Base-by-base conservation (phyloP, 192 early-diverging fungal genomes). In the Coemansia javaensis region DNA sequence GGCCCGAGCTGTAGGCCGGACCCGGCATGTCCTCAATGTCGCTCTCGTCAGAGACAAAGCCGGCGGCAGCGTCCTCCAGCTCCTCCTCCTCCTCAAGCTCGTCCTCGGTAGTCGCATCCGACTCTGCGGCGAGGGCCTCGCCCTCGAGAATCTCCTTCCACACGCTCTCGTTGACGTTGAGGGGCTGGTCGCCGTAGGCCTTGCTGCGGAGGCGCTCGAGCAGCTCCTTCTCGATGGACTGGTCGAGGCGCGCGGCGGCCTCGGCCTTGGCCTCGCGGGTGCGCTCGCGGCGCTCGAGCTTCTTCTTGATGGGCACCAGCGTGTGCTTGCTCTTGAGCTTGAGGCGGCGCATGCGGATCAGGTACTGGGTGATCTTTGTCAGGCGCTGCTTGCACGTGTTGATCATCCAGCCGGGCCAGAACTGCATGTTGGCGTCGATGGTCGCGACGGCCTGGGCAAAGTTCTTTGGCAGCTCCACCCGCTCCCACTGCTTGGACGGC, bases 361-460 rank as follows among this genome's bases (percentile, higher is more conserved):
- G 74, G 47, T 93, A 94, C 64, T 98, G 94, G 23, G 90, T 95
- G 40, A 96, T 90, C 78, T 93, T 94, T 27, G 94, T 97, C 39
- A 95, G 49, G 39, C 95, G 81, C 63, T 97, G 94, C 63, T 98
- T 98, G 80, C 91, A 94, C 77, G 90, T 94, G 81, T 94, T 89
- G 44, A 89, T 75, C 63, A 85, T 77, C 65, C 91, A 94, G 41
- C 81, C 73, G 50, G 93, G 94, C 92, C 92, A 98, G 72, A 91
- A 86, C 32, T 84, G 56, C 47, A 98, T 75, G 52, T 95, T 87
- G 40, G 82, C 85, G 75, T 98, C 93, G 38, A 98, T 66, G 62
- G 86, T 79, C 34, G 84, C 85, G 50, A 93, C 57, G 5, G 95
- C 95, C 46, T 88, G 60, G 9, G 85, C 80, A 66, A 90, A 93